These are phyloP conservation scores for Aegilops speltoides DNA, from an alignment of 176 grass and related monocot species.

Conservation along the genomic window DNA sequence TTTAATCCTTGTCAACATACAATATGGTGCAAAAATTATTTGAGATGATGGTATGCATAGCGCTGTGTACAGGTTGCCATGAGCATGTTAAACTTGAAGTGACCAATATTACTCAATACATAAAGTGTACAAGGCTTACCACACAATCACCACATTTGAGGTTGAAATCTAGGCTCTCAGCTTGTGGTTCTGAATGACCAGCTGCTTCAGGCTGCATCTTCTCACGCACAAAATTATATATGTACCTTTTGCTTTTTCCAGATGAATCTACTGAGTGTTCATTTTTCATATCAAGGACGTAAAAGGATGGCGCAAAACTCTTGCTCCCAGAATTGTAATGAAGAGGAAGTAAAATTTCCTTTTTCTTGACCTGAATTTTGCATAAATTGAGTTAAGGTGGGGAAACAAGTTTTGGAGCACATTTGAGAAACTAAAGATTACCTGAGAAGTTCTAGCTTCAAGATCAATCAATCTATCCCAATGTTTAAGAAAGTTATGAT, in stretches of 20 bases:
- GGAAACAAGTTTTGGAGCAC: not conserved
- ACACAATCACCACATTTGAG: conserved; percentile 78
- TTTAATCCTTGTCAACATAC: not conserved
- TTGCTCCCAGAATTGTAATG: conserved; percentile 35
- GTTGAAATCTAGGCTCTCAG: conserved; percentile 57
- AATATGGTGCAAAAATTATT: conserved; percentile 20
- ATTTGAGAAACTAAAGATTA: conserved; percentile 44
- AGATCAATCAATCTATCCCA: conserved; percentile 90
- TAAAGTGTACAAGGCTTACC: conserved; percentile 53
- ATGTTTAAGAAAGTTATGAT: conserved; percentile 86
- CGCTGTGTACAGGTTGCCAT: conserved; percentile 1
- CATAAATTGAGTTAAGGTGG: conserved; percentile 26
- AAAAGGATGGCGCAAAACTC: conserved; percentile 30
- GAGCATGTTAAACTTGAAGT: conserved; percentile 22
- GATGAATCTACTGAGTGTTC: conserved; percentile 54
- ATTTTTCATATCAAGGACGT: conserved; percentile 66
- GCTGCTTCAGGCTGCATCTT: conserved; percentile 41
- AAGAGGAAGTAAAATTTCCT: conserved; percentile 48
- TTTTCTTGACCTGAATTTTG: conserved; percentile 74
- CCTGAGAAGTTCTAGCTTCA: conserved; percentile 84
- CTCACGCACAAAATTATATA: conserved; percentile 76
- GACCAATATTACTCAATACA: conserved; percentile 10
- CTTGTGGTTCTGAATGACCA: conserved; percentile 26
- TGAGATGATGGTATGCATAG: not conserved
- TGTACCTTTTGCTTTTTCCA: conserved; percentile 65